Percentiles rank a stretch among this genome's conserved stretches.
Evolutionary conservation across 2,329 filamentous ascomycete species (phyloP).

Genomic region (Trichophyton mentagrophytes): DNA sequence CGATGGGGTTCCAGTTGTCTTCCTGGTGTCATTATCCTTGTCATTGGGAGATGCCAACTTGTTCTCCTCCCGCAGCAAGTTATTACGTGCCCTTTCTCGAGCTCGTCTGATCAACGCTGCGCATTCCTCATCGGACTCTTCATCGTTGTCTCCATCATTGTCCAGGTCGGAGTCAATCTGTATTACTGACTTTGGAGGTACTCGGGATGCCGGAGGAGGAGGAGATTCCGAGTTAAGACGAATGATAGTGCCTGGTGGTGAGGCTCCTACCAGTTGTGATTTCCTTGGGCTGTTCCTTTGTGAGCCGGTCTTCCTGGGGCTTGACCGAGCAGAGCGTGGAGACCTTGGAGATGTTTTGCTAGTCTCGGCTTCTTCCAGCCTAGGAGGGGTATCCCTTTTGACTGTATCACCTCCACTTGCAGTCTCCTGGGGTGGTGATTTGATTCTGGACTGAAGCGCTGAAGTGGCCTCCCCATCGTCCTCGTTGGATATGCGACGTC

Average conservation of each 20-base stretch:
- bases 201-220: neutral
- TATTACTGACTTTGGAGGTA: neutral
- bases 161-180: neutral
- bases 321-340: neutral
- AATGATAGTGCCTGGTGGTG: neutral
- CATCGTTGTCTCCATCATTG: conserved; percentile 4
- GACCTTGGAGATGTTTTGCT: neutral
- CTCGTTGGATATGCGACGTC: conserved; percentile 18
- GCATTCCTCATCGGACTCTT: conserved; percentile 31
- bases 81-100: conserved; percentile 24
- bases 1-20: neutral
- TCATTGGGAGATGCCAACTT: neutral
- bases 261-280: neutral
- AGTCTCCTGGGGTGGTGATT: neutral
- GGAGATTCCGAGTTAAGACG: conserved; percentile 1
- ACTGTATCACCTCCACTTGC: neutral
- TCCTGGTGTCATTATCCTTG: neutral
- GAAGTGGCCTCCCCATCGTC: conserved; percentile 3
- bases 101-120: conserved; percentile 31
- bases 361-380: neutral
- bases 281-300: neutral
- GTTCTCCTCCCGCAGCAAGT: neutral
- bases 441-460: neutral
- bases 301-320: neutral
- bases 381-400: neutral